Evolutionary conservation across 805 yeast species (phyloP), one percentile per base, ranked within the genome.

Genomic region (Spathaspora sp.): DNA sequence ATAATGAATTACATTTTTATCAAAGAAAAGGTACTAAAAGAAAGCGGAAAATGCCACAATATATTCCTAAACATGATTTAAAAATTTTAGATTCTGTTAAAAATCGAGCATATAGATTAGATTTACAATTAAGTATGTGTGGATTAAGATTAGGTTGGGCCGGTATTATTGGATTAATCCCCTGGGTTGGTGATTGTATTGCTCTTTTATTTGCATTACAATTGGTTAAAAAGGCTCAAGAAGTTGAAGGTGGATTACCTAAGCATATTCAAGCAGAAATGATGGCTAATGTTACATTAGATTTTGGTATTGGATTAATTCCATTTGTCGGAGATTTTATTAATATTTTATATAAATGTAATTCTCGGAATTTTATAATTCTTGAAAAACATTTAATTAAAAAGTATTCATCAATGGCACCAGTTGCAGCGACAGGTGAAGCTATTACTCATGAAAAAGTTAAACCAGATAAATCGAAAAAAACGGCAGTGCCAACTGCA

Each of bases 251-350:
- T 1, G 77, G 77, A 5, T 59, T 73, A 28, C 77, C 77, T 0
- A 17, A 57, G 1, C 16, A 42, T 1, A 49, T 73, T 45, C 60
- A 62, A 38, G 66, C 60, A 63, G 57, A 57, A 47, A 72, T 73
- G 77, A 62, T 67, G 62, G 62, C 66, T n/a, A 73, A 73, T 54
- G 64, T 72, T 9, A 56, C 59, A n/a, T 60, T 72, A 54, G 78
- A 73, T 54, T 73, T 73, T 55, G 67, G 63, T 1, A 66, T 73
- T 39, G 77, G 77, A 4, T 61, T 73, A 56, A 82, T 88, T 42
- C 97, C 97, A 1, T 58, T 89, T 31, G 82, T 88, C 28, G 96
- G 97, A 23, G 90, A 85, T 58, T 63, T 87, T 31, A 72, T 85
- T 18, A 82, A 81, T 56, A 82, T 89, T 17, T 82, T 87, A 3